Base-by-base conservation (phyloP, 192 early-diverging fungal species). In the Paraglomus brasilianum region DNA sequence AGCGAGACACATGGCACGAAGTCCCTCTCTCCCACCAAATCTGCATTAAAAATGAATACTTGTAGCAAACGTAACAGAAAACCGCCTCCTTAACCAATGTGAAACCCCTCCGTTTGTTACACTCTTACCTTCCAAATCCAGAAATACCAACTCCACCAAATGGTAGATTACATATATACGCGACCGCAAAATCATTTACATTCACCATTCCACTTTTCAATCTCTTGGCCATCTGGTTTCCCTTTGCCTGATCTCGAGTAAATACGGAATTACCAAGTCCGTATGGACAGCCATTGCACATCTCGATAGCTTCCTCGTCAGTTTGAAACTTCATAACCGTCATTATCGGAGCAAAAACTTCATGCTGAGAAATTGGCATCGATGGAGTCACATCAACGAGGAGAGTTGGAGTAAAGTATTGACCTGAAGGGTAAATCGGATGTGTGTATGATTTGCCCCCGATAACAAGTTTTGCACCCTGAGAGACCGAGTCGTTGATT, bases 101-200 rank as follows among this genome's bases (percentile, higher is more conserved):
- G n/a, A n/a, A n/a, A n/a, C n/a, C n/a, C n/a, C n/a, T n/a, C n/a
- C n/a, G n/a, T n/a, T n/a, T n/a, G n/a, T n/a, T n/a, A n/a, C n/a
- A n/a, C n/a, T n/a, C n/a, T 65, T 52, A 72, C 66, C 91, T 82
- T 30, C 89, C 91, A 76, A 89, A 90, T 0, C 91, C 91, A 60
- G 86, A 88, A 41, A 82, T 87, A 15, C 88, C 88, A 8, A 93
- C 87, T 62, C 91, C 91, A 56, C 91, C 91, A 81, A 93, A 93
- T 2, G 91, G 91, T 60, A 93, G 69, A 72, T 93, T 90, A 75
- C 90, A 91, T 5, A 95, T 81, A 62, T 94, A 95, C 58, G 88
- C 92, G 67, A 89, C 87, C 15, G 83, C 93, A 70, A 92, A 95
- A 71, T 93, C 93, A 74, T 95, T 95, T 66, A 94, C 77, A 52